These are phyloP conservation scores for Talaromyces sp. DNA, from an alignment of 2,329 filamentous ascomycete species.

Conservation along the genomic window DNA sequence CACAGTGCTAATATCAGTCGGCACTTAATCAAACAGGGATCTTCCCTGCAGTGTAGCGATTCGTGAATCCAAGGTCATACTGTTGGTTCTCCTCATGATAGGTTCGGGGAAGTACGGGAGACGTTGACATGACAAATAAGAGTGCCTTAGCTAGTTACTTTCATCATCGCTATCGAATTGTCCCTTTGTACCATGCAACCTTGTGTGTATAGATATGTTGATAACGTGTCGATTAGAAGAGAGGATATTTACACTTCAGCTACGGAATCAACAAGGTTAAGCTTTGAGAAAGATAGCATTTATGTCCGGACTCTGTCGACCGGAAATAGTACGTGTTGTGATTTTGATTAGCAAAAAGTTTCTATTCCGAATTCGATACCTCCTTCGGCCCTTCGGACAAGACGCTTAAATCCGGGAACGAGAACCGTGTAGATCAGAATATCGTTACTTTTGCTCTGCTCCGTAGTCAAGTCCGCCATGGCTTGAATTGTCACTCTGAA, in stretches of 20 bases:
- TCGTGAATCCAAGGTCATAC: not conserved
- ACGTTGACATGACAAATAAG: not conserved
- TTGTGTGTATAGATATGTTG: not conserved
- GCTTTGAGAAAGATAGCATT: not conserved
- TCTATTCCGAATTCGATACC: too few species aligned
- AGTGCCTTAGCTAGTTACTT: not conserved
- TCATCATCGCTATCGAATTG: not conserved
- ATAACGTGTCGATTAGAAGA: not conserved
- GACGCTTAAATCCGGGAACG: not conserved
- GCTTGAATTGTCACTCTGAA: not conserved
- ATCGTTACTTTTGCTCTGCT: not conserved
- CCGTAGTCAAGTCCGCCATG: not conserved
- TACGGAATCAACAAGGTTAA: not conserved
- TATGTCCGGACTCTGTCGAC: not conserved
- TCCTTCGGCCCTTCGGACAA: not conserved
- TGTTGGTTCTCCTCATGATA: not conserved
- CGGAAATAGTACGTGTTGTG: not conserved
- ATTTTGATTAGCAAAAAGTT: not conserved
- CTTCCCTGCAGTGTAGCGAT: not conserved
- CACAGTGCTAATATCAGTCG: not conserved
- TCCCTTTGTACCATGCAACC: not conserved
- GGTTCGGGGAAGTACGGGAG: slow-evolving; percentile 10
- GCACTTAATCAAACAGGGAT: slow-evolving; percentile 4
- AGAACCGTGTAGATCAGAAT: not conserved
- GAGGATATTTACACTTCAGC: not conserved